Conservation (phyloP, 148 eudicot genomes). For the Nepenthes gracilis region DNA sequence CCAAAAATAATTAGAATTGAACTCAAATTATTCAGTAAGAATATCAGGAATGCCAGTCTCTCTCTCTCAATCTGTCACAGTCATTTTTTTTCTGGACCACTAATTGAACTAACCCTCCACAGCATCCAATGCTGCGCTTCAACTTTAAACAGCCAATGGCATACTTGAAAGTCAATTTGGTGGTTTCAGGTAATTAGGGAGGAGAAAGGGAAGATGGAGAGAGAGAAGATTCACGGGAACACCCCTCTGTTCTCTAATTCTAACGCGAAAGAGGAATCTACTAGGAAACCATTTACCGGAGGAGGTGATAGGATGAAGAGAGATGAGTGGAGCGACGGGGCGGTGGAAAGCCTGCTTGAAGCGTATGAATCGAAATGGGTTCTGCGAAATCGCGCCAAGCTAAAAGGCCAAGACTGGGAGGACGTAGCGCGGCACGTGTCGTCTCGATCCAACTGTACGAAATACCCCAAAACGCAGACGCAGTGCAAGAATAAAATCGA, state of each 20-base stretch:
- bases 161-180: no score
- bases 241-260: background rate
- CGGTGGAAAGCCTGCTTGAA: conserved; percentile 59
- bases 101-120: no score
- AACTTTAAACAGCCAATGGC: no score
- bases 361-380: conserved; percentile 84
- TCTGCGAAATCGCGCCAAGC: conserved; percentile 77
- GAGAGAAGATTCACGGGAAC: conserved; percentile 1
- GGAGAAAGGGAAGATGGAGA: background rate
- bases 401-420: conserved; percentile 94
- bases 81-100: no score
- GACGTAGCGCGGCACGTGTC: conserved; percentile 81
- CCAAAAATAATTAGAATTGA: no score
- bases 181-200: no score
- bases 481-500: conserved; percentile 96
- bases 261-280: conserved; percentile 13
- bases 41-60: no score
- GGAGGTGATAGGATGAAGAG: conserved; percentile 52
- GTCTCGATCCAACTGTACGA: conserved; percentile 28
- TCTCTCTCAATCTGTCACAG: no score
- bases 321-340: conserved; percentile 98
- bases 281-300: conserved; percentile 18
- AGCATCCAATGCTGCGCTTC: no score
- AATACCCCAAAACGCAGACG: conserved; percentile 73
- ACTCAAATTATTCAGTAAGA: no score